Evolutionary conservation across 257 asterid genomes (phyloP), one percentile per base, ranked within the genome.

Genomic region (Paraleonurus japonicus): DNA sequence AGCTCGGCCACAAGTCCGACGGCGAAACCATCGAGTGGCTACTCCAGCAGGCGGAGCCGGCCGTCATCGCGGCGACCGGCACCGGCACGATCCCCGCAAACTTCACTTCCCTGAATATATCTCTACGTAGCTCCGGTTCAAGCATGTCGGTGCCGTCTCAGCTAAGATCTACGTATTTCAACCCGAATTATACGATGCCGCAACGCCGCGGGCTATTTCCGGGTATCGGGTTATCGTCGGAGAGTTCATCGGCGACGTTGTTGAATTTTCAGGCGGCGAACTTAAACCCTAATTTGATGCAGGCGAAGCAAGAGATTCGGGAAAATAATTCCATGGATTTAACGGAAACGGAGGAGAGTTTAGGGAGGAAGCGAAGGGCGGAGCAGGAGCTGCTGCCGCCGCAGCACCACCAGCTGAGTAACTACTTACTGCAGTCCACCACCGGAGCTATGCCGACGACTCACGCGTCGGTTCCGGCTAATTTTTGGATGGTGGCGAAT

Each of bases 21-120:
- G 98, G 98, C 0, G 96, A 92, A 33, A 92, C 98, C 27, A 86
- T 92, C 16, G 96, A 92, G 72, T 90, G 98, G 97, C 85, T 90
- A 0, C 95, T 90, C 1, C 96, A 90, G 61, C 98, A 94, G 72
- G 98, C 97, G n/a, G 97, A 94, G 78, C 98, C 97, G 0, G 76
- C 98, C 2, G 96, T 93, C 7, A 87, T 93, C 59, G 96, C 98
- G 27, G 95, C 98, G 67, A 93, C 98, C 0, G 98, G 98, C 0
- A 93, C 98, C 10, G 98, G 98, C 15, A 93, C 98, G 9, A 90
- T 93, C 12, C 98, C 98, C 0, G 98, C 98, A 3, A 93, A 93
- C 74, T 91, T 91, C 83, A 86, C 98, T 0, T 94, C 98, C 0
- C 85, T 94, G 0, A 94, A 94, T 48, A 94, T 94, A 19, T 91